Percentiles rank a stretch among this genome's conserved stretches.
phyloP scores from a whole-genome alignment of 768 basidiomycete species.

The Pleurotus platypus region DNA sequence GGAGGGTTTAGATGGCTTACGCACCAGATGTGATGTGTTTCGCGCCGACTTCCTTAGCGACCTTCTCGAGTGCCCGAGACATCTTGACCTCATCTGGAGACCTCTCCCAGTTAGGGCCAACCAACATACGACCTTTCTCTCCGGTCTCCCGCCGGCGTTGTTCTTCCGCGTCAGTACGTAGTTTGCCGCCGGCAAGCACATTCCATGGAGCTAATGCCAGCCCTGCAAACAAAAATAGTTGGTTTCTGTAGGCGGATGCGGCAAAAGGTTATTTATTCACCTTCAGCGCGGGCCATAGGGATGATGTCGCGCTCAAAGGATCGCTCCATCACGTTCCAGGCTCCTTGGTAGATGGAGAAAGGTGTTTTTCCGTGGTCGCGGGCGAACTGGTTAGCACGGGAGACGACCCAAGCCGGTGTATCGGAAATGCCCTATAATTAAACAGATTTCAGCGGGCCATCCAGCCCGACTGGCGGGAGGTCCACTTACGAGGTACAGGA shows the following conservation, averaged over 20 bases:
- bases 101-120: slow-evolving; percentile 37
- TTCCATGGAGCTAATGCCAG: slow-evolving; percentile 29
- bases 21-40: slow-evolving; percentile 43
- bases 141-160: slow-evolving; percentile 21
- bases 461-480: background rate
- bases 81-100: slow-evolving; percentile 39
- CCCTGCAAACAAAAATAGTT: background rate
- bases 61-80: slow-evolving; percentile 42
- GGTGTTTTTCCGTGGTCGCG: slow-evolving; percentile 43
- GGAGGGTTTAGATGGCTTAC: slow-evolving; percentile 7
- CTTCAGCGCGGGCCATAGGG: slow-evolving; percentile 39
- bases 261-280: slow-evolving; percentile 19
- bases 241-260: slow-evolving; percentile 9
- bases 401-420: slow-evolving; percentile 46
- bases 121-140: slow-evolving; percentile 35
- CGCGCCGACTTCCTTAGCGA: slow-evolving; percentile 47
- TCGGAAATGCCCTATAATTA: slow-evolving; percentile 33
- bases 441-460: background rate
- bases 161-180: slow-evolving; percentile 51
- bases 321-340: slow-evolving; percentile 39
- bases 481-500: slow-evolving; percentile 37
- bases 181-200: slow-evolving; percentile 36
- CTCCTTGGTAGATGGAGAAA: slow-evolving; percentile 52
- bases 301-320: slow-evolving; percentile 54
- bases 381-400: slow-evolving; percentile 48